Percentiles rank a stretch among this genome's conserved stretches.
phyloP scores from a whole-genome alignment of 2,329 filamentous ascomycete species.

The Dothiorella sarmentorum region DNA sequence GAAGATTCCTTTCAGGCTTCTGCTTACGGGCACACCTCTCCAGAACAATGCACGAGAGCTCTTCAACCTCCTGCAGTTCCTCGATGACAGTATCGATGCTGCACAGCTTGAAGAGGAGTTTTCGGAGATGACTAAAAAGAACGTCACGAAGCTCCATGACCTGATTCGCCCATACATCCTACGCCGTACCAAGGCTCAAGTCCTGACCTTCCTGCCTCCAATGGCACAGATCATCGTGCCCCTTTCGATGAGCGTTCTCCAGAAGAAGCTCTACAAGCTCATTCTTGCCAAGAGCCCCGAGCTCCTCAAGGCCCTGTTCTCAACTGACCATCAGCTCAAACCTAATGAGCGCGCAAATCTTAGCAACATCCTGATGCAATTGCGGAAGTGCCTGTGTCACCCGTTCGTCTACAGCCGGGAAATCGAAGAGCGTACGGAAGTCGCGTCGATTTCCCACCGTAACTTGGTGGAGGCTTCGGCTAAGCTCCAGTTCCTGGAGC shows the following conservation, averaged over 20 bases:
- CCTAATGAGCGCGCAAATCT: conserved; percentile 72
- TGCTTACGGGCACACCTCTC: conserved; percentile 84
- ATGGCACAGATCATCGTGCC: conserved; percentile 95
- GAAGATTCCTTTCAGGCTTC: conserved; percentile 75
- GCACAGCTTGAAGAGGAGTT: conserved; percentile 72
- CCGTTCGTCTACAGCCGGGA: conserved; percentile 90
- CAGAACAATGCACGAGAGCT: conserved; percentile 95
- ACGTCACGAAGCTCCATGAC: conserved; percentile 74
- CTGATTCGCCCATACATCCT: conserved; percentile 72
- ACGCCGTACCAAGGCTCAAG: conserved; percentile 81
- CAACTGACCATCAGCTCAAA: conserved; percentile 57
- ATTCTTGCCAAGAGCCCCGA: conserved; percentile 89
- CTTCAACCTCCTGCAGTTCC: conserved; percentile 94
- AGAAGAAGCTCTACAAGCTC: conserved; percentile 91
- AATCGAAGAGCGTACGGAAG: conserved; percentile 76
- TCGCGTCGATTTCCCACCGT: conserved; percentile 61
- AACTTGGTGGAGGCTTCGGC: conserved; percentile 89
- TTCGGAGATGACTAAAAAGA: conserved; percentile 74
- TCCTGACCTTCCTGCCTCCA: conserved; percentile 85
- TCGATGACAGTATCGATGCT: conserved; percentile 71
- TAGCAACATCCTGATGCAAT: conserved; percentile 93
- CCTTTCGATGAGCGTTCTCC: conserved; percentile 89
- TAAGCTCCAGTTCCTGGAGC: conserved; percentile 78
- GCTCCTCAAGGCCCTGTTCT: conserved; percentile 82
- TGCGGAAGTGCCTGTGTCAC: conserved; percentile 91